These are phyloP conservation scores for Phellopilus nigrolimitatus DNA, from an alignment of 1,284 basidiomycete genomes.

Conservation along the genomic window DNA sequence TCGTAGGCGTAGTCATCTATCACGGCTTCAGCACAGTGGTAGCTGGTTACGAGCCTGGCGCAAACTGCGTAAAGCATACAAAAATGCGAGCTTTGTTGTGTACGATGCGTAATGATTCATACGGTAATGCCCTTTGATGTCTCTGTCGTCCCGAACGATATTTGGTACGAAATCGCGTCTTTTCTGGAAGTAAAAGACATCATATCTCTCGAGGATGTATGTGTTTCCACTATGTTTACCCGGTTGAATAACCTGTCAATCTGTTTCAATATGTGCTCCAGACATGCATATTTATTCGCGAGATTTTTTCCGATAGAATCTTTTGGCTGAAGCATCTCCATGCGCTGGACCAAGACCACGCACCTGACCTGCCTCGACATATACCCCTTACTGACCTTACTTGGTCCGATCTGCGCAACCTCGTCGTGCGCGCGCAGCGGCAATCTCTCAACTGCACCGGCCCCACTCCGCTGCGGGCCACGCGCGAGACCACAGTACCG, in stretches of 20 bases:
- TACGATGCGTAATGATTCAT: no score
- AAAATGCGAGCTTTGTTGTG: no score
- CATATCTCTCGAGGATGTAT: no score
- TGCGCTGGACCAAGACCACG: slow-evolving; percentile 8
- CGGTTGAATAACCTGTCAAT: slow-evolving; percentile 32
- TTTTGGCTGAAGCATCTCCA: slow-evolving; percentile 12
- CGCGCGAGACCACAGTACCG: slow-evolving; percentile 2
- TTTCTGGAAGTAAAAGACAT: no score
- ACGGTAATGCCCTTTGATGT: no score
- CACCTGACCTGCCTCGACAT: slow-evolving; percentile 12
- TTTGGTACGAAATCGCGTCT: no score
- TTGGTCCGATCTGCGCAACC: slow-evolving; percentile 1
- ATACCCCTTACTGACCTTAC: neutral
- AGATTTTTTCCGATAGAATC: slow-evolving; percentile 1
- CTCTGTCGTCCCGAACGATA: no score
- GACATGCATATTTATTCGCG: slow-evolving; percentile 24
- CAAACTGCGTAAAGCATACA: no score
- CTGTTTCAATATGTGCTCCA: neutral
- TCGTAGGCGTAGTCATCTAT: no score
- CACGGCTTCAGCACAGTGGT: no score
- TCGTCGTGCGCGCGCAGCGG: slow-evolving; percentile 7
- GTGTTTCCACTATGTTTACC: no score
- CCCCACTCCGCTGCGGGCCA: neutral
- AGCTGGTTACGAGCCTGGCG: no score
- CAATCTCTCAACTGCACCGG: neutral